Base-by-base conservation (phyloP, 2,329 filamentous ascomycete genomes). In the Neoascochyta sp. region DNA sequence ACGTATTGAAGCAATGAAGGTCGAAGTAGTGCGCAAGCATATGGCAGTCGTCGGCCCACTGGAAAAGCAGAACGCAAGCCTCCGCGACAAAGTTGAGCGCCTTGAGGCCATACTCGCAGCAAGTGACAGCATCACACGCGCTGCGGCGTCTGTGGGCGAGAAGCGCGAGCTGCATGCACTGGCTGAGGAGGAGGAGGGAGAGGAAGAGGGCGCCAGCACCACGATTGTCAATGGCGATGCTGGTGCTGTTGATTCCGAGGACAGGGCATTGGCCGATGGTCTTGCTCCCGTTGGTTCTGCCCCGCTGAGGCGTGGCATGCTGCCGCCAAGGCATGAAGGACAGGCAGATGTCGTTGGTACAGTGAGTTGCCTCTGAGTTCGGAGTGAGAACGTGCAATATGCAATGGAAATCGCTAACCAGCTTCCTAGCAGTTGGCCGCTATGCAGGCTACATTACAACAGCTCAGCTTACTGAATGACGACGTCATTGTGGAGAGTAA, bases 341-440 rank as follows among this genome's bases (percentile, higher is more conserved):
- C n/a, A n/a, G n/a, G n/a, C n/a, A n/a, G 59, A 62, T 24, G 50
- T 61, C 7, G 38, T 62, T 11, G 57, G 53, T 36, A 63, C 57
- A 45, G 59, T 63, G 45, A 59, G 59, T 58, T 26, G 14, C 26
- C 22, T 29, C 27, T 11, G 5, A 11, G 4, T 5, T 20, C 4
- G n/a, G n/a, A n/a, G n/a, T n/a, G n/a, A n/a, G n/a, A n/a, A n/a
- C n/a, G n/a, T n/a, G n/a, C 9, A 3, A n/a, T 22, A 22, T 9
- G 10, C 9, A 28, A 22, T 13, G 16, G 6, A 29, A 34, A 29
- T 20, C 9, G 34, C 59, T 62, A 46, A 62, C 51, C 40, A 39
- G 41, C 16, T 14, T 39, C 47, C 36, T 51, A 61, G 57, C 59
- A 63, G 59, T 54, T 63, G 40, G 59, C 59, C 32, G 55, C 54